Conservation (phyloP, 2,329 filamentous ascomycete genomes). For the Fusarium dimerum region DNA sequence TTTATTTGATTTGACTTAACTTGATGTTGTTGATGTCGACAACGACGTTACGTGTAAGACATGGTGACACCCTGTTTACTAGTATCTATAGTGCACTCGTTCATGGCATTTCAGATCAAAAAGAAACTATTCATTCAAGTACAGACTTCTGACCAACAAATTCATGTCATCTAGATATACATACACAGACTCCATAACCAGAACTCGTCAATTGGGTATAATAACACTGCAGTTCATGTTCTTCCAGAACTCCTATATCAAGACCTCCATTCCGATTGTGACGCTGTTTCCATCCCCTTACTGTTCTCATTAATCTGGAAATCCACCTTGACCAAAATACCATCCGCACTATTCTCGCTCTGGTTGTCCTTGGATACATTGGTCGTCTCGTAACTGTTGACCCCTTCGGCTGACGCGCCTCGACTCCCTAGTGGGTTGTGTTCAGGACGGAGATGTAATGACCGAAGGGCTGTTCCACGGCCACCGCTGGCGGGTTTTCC, state of each 20-base stretch:
- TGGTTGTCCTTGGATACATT: constrained; percentile 23
- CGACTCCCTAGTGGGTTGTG: constrained; percentile 31
- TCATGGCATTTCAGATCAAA: no score
- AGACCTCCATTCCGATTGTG: constrained; percentile 2
- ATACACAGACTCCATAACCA: no score
- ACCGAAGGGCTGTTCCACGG: constrained; percentile 32
- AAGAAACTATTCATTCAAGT: no score
- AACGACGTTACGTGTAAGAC: no score
- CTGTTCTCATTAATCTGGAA: constrained; percentile 36
- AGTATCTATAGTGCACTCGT: no score
- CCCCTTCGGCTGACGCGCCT: constrained; percentile 27
- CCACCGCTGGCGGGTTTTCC: constrained; percentile 21
- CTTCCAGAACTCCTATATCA: not conserved
- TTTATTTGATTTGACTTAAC: no score
- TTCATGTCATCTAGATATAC: no score
- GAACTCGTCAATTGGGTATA: no score
- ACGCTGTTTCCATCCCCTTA: constrained; percentile 4
- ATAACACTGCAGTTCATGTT: no score
- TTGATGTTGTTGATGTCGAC: no score
- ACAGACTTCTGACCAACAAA: no score
- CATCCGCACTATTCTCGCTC: constrained; percentile 29
- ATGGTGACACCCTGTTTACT: no score
- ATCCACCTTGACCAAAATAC: constrained; percentile 39
- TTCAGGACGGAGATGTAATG: constrained; percentile 31
- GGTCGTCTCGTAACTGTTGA: constrained; percentile 20